These are phyloP conservation scores for Cryphonectria parasitica DNA, from an alignment of 2,329 filamentous ascomycete species.

Conservation along the genomic window DNA sequence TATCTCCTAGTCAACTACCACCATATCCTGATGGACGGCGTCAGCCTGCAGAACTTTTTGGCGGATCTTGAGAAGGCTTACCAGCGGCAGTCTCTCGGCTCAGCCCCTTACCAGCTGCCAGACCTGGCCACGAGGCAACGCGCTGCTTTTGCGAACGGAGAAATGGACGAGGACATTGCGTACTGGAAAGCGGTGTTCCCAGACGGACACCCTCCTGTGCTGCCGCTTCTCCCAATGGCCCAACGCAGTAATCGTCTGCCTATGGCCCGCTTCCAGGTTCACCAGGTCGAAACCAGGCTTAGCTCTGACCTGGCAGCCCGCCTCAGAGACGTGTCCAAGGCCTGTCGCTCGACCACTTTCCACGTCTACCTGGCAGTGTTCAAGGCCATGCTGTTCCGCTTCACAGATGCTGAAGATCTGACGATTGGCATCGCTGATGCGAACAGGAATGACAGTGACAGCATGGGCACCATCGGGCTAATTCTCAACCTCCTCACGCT, in stretches of 20 bases:
- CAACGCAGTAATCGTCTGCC: slow-evolving; percentile 30
- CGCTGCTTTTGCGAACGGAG: slow-evolving; percentile 35
- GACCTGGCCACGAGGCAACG: slow-evolving; percentile 41
- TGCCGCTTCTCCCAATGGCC: slow-evolving; percentile 16
- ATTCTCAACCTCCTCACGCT: slow-evolving; percentile 55
- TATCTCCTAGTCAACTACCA: slow-evolving; percentile 43
- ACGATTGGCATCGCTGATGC: slow-evolving; percentile 54
- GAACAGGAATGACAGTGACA: slow-evolving; percentile 42
- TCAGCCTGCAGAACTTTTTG: slow-evolving; percentile 11
- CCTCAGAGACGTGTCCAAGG: background rate
- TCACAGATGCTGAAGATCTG: slow-evolving; percentile 43
- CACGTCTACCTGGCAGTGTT: slow-evolving; percentile 51
- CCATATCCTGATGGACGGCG: slow-evolving; percentile 22
- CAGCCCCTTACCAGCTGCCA: slow-evolving; percentile 38
- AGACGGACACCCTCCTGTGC: background rate
- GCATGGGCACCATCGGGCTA: slow-evolving; percentile 46
- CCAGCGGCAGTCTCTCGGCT: slow-evolving; percentile 33
- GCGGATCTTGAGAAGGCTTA: slow-evolving; percentile 49
- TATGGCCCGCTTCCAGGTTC: slow-evolving; percentile 20
- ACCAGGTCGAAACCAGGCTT: background rate
- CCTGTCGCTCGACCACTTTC: slow-evolving; percentile 38
- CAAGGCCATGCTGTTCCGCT: slow-evolving; percentile 41
- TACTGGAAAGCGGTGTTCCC: slow-evolving; percentile 4
- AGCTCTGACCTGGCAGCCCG: background rate
- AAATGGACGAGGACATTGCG: slow-evolving; percentile 30